phyloP scores from a whole-genome alignment of 345 rosid species.

The Barbarea vulgaris region DNA sequence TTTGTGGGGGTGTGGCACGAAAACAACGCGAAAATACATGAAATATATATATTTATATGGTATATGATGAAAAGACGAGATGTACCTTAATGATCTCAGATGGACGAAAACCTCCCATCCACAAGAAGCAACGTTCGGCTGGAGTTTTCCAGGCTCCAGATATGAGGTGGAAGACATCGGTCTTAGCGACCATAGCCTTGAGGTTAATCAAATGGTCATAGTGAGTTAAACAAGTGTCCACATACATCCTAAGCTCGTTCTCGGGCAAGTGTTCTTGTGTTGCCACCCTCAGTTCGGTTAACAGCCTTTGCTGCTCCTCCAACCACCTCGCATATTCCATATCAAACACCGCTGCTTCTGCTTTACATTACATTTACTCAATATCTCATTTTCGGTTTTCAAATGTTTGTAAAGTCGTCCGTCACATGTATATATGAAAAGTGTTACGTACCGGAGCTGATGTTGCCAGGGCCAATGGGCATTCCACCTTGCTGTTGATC shows the following conservation, averaged over 20 bases:
- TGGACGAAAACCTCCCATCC: slow-evolving; percentile 98
- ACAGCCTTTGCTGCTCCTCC: slow-evolving; percentile 82
- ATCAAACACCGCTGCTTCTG: slow-evolving; percentile 82
- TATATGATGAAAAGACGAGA: not conserved
- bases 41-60: not conserved
- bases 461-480: slow-evolving; percentile 54
- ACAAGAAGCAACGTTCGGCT: slow-evolving; percentile 97
- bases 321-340: slow-evolving; percentile 91
- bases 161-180: slow-evolving; percentile 89
- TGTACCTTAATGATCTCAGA: slow-evolving; percentile 94
- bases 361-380: slow-evolving; percentile 28
- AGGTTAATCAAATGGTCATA: slow-evolving; percentile 78
- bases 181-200: slow-evolving; percentile 71
- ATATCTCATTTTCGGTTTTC: not conserved
- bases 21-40: not conserved
- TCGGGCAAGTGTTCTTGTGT: slow-evolving; percentile 85
- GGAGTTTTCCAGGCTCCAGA: slow-evolving; percentile 99
- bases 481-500: slow-evolving; percentile 67
- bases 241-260: slow-evolving; percentile 82
- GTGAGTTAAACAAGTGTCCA: slow-evolving; percentile 79
- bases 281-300: slow-evolving; percentile 88
- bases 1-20: not conserved
- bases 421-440: not conserved
- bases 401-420: not conserved
- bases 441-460: slow-evolving; percentile 63